Conservation (phyloP, 345 rosid species). For the Salix koriyanagi region DNA sequence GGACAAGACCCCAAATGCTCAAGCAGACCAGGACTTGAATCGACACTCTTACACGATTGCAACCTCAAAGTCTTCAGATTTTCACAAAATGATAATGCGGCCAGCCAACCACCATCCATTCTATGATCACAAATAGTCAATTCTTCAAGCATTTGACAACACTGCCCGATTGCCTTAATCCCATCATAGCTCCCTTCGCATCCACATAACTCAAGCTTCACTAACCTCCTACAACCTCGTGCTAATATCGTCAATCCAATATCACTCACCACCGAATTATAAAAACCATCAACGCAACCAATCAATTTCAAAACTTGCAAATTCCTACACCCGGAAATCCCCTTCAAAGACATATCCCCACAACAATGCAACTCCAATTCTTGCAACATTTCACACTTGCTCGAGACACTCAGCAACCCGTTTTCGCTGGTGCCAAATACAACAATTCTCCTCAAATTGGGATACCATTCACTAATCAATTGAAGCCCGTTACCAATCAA, state of each 20-base stretch:
- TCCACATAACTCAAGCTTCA: constrained; percentile 83
- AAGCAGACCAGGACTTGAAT: constrained; percentile 63
- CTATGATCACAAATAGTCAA: constrained; percentile 70
- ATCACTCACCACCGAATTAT: constrained; percentile 64
- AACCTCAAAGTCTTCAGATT: constrained; percentile 85
- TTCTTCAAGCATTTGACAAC: constrained; percentile 96
- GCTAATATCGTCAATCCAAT: constrained; percentile 87
- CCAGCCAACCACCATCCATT: constrained; percentile 94
- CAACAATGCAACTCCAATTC: constrained; percentile 80
- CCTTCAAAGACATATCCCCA: constrained; percentile 60
- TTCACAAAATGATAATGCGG: constrained; percentile 69
- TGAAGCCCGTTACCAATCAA: constrained; percentile 54
- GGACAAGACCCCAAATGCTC: constrained; percentile 65
- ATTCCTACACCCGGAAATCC: constrained; percentile 75
- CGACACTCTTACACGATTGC: constrained; percentile 65
- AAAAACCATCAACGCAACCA: constrained; percentile 61
- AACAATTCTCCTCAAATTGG: constrained; percentile 60
- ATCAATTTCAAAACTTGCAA: constrained; percentile 76
- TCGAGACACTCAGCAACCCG: constrained; percentile 65
- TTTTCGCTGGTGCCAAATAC: constrained; percentile 63
- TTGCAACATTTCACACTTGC: constrained; percentile 63
- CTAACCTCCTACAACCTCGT: constrained; percentile 82
- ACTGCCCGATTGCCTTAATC: constrained; percentile 85
- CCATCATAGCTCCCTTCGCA: constrained; percentile 94
- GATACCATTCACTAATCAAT: constrained; percentile 52